Percentiles rank a stretch among this genome's conserved stretches.
These are phyloP conservation scores for Furcasterigmium furcatum DNA, from an alignment of 2,329 filamentous ascomycete genomes.

Conservation along the genomic window DNA sequence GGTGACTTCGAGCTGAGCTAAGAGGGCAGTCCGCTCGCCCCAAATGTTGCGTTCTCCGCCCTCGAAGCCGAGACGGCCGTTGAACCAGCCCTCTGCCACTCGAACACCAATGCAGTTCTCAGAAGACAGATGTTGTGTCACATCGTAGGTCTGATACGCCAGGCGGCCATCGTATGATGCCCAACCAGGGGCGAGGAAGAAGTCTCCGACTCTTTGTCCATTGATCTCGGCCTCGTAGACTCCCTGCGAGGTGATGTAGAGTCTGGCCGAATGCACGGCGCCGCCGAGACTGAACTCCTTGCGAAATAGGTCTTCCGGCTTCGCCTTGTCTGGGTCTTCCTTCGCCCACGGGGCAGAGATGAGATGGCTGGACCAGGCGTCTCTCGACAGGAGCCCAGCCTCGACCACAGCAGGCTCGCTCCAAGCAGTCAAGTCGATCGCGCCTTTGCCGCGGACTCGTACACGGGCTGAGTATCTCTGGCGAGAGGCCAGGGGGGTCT, in stretches of 20 bases:
- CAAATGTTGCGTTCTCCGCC: conserved; percentile 29
- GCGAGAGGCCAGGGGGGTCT: conserved; percentile 20
- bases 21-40: conserved; percentile 33
- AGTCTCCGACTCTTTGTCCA: conserved; percentile 33
- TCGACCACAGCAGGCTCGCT: conserved; percentile 24
- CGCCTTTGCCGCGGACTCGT: conserved; percentile 20
- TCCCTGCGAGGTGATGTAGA: conserved; percentile 45
- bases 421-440: conserved; percentile 17
- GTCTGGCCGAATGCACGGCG: conserved; percentile 28
- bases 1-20: conserved; percentile 33
- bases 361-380: conserved; percentile 23
- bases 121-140: conserved; percentile 34
- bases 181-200: conserved; percentile 48
- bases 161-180: conserved; percentile 46
- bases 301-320: conserved; percentile 21
- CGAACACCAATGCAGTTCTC: conserved; percentile 30
- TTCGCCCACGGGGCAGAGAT: conserved; percentile 24
- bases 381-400: conserved; percentile 21
- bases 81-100: conserved; percentile 49
- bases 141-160: conserved; percentile 52
- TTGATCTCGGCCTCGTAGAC: conserved; percentile 46
- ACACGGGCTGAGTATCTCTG: conserved; percentile 27
- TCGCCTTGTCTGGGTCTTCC: conserved; percentile 23
- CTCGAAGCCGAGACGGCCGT: conserved; percentile 26
- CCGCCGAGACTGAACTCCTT: conserved; percentile 26